Evolutionary conservation across 257 asterid species (phyloP).

Genomic region (Fraxinus americana): DNA sequence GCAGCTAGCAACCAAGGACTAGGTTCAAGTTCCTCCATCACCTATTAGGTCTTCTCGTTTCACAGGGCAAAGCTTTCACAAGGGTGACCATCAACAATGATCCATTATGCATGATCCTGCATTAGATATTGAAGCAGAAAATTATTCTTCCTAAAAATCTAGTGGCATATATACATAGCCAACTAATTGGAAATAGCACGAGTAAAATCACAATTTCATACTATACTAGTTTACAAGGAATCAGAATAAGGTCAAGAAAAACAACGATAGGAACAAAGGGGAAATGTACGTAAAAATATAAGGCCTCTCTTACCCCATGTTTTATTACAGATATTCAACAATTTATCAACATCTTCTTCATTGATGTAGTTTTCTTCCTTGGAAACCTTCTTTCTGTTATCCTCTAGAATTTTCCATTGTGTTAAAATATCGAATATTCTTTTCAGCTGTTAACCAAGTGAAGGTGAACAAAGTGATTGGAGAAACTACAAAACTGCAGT

Average conservation of each 20-base stretch:
- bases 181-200: background rate
- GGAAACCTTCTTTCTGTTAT: constrained; percentile 31
- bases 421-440: constrained; percentile 51
- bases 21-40: constrained; percentile 11
- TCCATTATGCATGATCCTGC: constrained; percentile 3
- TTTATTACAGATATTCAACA: constrained; percentile 48
- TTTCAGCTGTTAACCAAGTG: constrained; percentile 52
- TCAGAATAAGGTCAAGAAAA: background rate
- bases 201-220: background rate
- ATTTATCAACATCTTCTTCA: constrained; percentile 62
- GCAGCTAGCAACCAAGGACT: background rate
- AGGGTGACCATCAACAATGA: background rate
- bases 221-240: background rate
- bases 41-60: background rate
- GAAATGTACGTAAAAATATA: background rate
- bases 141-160: background rate
- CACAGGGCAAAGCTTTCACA: background rate
- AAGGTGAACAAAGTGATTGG: constrained; percentile 40
- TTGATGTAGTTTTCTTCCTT: constrained; percentile 38
- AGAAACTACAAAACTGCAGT: constrained; percentile 2
- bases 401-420: constrained; percentile 58
- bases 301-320: constrained; percentile 27
- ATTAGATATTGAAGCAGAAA: background rate
- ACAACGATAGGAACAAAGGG: background rate
- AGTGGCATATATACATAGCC: background rate